Evolutionary conservation across 2,329 filamentous ascomycete genomes (phyloP), one percentile per base, ranked within the genome.

Genomic region (Colletotrichum sp.): DNA sequence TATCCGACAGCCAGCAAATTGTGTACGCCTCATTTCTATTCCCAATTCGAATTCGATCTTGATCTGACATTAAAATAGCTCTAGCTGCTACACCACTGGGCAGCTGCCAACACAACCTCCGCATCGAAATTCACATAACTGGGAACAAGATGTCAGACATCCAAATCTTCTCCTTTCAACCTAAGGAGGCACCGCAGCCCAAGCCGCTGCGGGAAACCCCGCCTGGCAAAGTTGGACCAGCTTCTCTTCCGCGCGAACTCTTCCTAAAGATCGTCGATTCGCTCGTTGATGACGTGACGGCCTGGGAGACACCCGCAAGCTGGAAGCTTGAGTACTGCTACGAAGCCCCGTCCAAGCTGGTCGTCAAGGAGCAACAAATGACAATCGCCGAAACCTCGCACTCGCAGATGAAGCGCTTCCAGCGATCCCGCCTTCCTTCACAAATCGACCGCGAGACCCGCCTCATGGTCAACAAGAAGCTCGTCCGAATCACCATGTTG

Each of bases 1-100:
- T 0, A 26, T 59, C 4, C 24, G 26, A 0, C 24, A 0, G 28
- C 1, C 0, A 59, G 13, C 0, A 24, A 16, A 15, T 6, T 24
- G 1, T 30, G 24, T 59, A 16, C 21, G 55, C 10, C 8, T 4
- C 24, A 4, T 6, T 26, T 3, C 1, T 59, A 9, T 26, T 59
- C 3, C 8, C 55, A 9, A 28, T 7, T 28, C 15, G 55, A 59
- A 6, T 28, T 26, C 5, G 24, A 13, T 59, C 28, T 1, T 59
- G 21, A 34, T 28, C 55, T 59, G 1, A 59, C 55, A 28, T 59
- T 0, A 28, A 3, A 59, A 59, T 26, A 2, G 0, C 1, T 18
- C 2, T 59, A 10, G 55, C 28, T 28, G 13, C 26, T 0, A 59
- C 55, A 16, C 24, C 8, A 59, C 55, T 59, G 0, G 24, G 0